These are phyloP conservation scores for Cucumis sativus DNA, from an alignment of 306 rosid genomes.

Conservation along the genomic window DNA sequence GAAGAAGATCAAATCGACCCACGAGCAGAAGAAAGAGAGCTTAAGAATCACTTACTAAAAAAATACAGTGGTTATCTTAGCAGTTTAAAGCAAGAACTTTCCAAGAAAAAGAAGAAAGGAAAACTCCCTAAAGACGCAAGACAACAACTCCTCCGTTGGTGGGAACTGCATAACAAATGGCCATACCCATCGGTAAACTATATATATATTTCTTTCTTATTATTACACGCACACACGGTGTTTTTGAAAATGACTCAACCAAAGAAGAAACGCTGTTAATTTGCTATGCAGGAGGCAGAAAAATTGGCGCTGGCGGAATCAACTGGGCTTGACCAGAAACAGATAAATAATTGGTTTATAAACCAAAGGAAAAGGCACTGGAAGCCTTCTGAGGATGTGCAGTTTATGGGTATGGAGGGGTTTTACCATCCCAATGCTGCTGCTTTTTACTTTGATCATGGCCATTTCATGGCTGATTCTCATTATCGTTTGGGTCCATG, in stretches of 20 bases:
- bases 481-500: constrained; percentile 79
- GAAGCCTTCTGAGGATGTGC: constrained; percentile 99
- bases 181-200: constrained; percentile 83
- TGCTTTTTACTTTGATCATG: constrained; percentile 62
- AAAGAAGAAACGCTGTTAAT: background rate
- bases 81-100: constrained; percentile 92
- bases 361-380: constrained; percentile 97
- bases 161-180: constrained; percentile 98
- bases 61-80: constrained; percentile 91
- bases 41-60: constrained; percentile 64
- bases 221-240: background rate
- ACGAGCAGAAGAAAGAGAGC: constrained; percentile 81
- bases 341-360: constrained; percentile 61
- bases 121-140: constrained; percentile 95
- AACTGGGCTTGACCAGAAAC: constrained; percentile 62
- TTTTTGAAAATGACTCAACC: background rate
- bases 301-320: constrained; percentile 94
- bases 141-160: constrained; percentile 87
- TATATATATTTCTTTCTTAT: background rate
- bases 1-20: constrained; percentile 64
- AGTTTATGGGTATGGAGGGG: constrained; percentile 95
- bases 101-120: constrained; percentile 95
- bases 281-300: constrained; percentile 57
- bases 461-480: constrained; percentile 51
- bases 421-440: constrained; percentile 56